Evolutionary conservation across 176 grass and related monocot genomes (phyloP).

Genomic region (Echinochloa phyllopogon): DNA sequence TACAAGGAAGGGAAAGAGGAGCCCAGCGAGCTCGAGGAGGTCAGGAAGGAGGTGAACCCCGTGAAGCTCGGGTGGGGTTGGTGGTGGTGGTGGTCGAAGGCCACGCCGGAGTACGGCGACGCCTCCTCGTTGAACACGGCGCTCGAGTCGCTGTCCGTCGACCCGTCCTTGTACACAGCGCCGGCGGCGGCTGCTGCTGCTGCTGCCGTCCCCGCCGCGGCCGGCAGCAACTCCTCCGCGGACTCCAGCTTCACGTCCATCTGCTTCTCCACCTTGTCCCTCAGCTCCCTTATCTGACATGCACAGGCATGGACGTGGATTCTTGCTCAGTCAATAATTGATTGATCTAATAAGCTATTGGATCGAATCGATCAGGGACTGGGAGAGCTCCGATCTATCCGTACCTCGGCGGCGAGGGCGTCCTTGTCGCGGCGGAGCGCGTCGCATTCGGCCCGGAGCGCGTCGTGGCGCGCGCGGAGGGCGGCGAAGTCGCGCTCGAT

Average conservation of each 20-base stretch:
- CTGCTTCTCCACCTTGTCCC: constrained; percentile 31
- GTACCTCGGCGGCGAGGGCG: constrained; percentile 62
- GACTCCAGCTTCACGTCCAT: constrained; percentile 45
- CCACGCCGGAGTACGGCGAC: constrained; percentile 45
- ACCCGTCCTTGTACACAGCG: constrained; percentile 27
- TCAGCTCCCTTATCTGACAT: constrained; percentile 44
- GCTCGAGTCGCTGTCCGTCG: constrained; percentile 64
- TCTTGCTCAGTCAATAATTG: neutral
- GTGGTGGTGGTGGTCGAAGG: constrained; percentile 15
- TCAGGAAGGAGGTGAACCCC: constrained; percentile 50
- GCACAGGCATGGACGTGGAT: neutral
- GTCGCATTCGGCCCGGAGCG: constrained; percentile 60
- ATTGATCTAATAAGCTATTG: neutral
- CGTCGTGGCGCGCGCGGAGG: constrained; percentile 53
- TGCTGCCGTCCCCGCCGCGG: neutral
- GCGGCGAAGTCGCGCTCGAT: constrained; percentile 70
- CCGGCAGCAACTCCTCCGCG: neutral
- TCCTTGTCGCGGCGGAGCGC: constrained; percentile 64
- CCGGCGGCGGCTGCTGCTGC: neutral
- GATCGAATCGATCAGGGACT: too few relatives aligned
- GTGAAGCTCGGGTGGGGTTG: constrained; percentile 22
- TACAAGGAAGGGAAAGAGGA: constrained; percentile 46
- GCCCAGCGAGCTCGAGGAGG: constrained; percentile 15
- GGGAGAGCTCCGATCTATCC: too few relatives aligned
- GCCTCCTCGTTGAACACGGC: constrained; percentile 62